Evolutionary conservation across 2,329 filamentous ascomycete species (phyloP), one percentile per base, ranked within the genome.

Genomic region (Aureobasidium sp.): DNA sequence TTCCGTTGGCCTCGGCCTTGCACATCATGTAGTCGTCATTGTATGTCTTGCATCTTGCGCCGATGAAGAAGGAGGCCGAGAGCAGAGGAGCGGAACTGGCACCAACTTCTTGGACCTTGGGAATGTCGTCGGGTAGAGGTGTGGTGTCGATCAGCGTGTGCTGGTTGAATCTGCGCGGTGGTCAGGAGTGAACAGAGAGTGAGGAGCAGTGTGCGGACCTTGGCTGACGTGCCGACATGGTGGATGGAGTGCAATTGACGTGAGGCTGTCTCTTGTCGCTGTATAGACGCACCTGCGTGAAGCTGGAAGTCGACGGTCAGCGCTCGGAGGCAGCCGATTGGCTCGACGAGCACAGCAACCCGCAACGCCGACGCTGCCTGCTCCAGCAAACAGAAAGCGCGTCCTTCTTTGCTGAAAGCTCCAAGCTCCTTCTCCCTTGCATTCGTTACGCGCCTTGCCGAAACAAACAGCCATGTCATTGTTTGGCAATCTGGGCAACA

Each of bases 11-110:
- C 79, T 97, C 91, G 68, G 85, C 90, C 87, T 99, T 99, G 88
- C 94, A 99, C 81, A 96, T 90, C 93, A 99, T 99, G 80, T 89
- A 99, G 79, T 99, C 94, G 81, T 99, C 94, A 78, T 97, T 97
- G 83, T 92, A 99, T 62, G 89, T 82, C 75, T 85, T 88, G 86
- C 94, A 99, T 73, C 93, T 88, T 68, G 91, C 92, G 66, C 94
- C 94, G 74, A 99, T 99, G 77, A 97, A 99, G 83, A 90, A 99
- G 58, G 91, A 86, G 36, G 94, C 94, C 67, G 90, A 96, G 63
- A 96, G 81, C 48, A 99, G 84, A 61, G 94, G 94, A 42, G 92
- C 94, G 62, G 93, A 97, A 72, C 88, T 96, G 72, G 91, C 85
- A 72, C 94, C 94, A 68, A 99, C 85, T 79, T 99, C 94, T 77